Conservation (phyloP, 2,329 filamentous ascomycete genomes). For the Colletotrichum sp. region DNA sequence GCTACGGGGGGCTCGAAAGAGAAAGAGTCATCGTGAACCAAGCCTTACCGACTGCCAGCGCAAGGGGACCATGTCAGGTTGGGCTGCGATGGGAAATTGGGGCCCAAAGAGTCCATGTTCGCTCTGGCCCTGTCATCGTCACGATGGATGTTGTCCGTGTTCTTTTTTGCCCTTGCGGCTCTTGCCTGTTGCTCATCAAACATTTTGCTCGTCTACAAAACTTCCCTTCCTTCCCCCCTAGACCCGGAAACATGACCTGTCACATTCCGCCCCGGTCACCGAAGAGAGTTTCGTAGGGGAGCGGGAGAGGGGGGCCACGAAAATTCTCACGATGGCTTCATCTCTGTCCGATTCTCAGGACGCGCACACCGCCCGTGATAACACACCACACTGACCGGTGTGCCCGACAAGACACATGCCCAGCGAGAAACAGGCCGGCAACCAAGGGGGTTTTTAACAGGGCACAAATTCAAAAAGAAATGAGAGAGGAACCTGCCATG, state of each 20-base stretch:
- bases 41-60: background rate
- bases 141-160: background rate
- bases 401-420: background rate
- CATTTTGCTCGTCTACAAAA: background rate
- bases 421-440: no score
- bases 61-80: conserved; percentile 5
- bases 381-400: background rate
- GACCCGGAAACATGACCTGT: background rate
- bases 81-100: conserved; percentile 12
- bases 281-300: background rate
- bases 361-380: background rate
- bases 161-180: background rate
- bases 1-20: background rate
- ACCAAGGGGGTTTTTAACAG: no score
- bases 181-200: background rate
- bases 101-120: background rate
- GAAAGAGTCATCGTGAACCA: background rate
- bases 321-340: background rate
- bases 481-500: background rate
- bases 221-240: background rate
- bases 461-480: background rate
- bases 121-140: background rate
- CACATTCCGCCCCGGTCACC: background rate
- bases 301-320: background rate
- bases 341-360: background rate